phyloP scores from a whole-genome alignment of 768 basidiomycete species.

The Russula emetica region DNA sequence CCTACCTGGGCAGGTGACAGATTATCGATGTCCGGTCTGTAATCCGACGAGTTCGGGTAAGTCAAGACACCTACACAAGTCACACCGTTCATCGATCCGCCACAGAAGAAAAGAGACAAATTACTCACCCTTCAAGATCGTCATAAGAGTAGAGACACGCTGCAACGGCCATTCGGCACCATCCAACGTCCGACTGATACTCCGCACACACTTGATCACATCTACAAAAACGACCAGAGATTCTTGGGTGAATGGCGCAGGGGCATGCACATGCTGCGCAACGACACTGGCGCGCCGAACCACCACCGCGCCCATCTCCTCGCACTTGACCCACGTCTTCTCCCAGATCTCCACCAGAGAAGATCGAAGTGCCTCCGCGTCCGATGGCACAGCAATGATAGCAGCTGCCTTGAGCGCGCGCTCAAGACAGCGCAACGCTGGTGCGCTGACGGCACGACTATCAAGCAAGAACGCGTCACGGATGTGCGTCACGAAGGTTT shows the following conservation, averaged over 20 bases:
- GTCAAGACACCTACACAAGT: conserved; percentile 58
- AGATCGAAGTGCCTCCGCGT: conserved; percentile 32
- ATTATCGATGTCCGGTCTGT: conserved; percentile 80
- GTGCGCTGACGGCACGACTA: conserved; percentile 61
- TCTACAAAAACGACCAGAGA: conserved; percentile 78
- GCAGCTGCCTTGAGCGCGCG: conserved; percentile 62
- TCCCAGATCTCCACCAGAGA: conserved; percentile 50
- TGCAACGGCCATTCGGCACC: conserved; percentile 62
- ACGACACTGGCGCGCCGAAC: conserved; percentile 32
- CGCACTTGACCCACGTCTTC: conserved; percentile 66
- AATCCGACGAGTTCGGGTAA: conserved; percentile 79
- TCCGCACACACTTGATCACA: conserved; percentile 58
- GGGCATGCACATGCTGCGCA: conserved; percentile 5
- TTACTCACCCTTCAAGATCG: conserved; percentile 64
- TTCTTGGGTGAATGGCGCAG: conserved; percentile 70
- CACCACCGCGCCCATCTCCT: conserved; percentile 57
- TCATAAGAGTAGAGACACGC: conserved; percentile 63
- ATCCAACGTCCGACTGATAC: conserved; percentile 45
- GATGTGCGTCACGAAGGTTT: conserved; percentile 67
- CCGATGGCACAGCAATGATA: conserved; percentile 43
- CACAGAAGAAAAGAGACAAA: background rate
- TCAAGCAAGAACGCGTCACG: conserved; percentile 67
- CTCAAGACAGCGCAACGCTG: conserved; percentile 82
- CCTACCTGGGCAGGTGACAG: conserved; percentile 76
- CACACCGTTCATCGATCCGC: background rate